These are phyloP conservation scores for Skeletonema potamos DNA, from an alignment of 108 stramenopile species.

Conservation along the genomic window DNA sequence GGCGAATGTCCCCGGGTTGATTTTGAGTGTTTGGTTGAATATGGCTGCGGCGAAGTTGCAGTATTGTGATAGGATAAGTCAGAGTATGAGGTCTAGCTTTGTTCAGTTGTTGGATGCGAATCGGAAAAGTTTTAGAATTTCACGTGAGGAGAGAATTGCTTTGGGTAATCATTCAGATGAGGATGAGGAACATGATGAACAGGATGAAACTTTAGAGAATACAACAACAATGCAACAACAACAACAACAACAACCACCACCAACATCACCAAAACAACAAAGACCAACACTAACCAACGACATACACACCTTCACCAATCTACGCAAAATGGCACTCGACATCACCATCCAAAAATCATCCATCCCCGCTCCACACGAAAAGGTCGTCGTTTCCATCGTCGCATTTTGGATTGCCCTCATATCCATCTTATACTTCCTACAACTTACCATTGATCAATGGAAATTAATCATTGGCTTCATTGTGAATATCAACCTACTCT, in stretches of 20 bases:
- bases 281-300: background rate
- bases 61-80: constrained; percentile 49
- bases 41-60: constrained; percentile 69
- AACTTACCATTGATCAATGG: constrained; percentile 16
- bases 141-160: background rate
- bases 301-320: constrained; percentile 28
- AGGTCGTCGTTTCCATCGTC: constrained; percentile 50
- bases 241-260: constrained; percentile 11
- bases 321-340: constrained; percentile 52
- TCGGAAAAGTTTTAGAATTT: constrained; percentile 19
- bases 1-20: constrained; percentile 73
- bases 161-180: background rate
- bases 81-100: constrained; percentile 40
- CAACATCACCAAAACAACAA: too few relatives aligned
- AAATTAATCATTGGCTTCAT: constrained; percentile 60
- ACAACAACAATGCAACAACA: background rate
- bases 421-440: constrained; percentile 39
- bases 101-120: constrained; percentile 48
- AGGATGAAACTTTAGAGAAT: constrained; percentile 1
- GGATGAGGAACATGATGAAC: constrained; percentile 1
- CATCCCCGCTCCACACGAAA: constrained; percentile 69
- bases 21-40: constrained; percentile 74
- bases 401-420: constrained; percentile 53
- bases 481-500: constrained; percentile 73
- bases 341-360: constrained; percentile 60